Conservation (phyloP, 2,329 filamentous ascomycete species). For the Didymella exigua region DNA sequence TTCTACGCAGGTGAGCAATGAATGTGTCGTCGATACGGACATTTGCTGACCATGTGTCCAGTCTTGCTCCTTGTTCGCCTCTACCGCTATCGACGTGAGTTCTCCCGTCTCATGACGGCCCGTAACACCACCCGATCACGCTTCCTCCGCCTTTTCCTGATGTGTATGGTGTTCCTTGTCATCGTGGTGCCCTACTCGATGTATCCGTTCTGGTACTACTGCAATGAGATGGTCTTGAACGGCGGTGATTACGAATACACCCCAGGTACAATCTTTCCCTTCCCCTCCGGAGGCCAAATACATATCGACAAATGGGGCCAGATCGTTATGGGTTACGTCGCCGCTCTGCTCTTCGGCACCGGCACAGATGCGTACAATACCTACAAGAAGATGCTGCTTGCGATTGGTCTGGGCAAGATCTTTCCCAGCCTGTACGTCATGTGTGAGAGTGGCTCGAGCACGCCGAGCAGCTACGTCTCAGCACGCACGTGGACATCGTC, state of each 20-base stretch:
- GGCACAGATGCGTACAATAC: conserved; percentile 61
- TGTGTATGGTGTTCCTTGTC: conserved; percentile 58
- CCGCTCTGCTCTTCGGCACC: conserved; percentile 69
- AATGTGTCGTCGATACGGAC: neutral
- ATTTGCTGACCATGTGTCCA: conserved; percentile 39
- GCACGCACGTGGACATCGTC: conserved; percentile 24
- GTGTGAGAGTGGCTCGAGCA: conserved; percentile 21
- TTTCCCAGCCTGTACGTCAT: conserved; percentile 38
- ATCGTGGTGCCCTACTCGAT: conserved; percentile 58
- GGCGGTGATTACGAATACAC: conserved; percentile 18
- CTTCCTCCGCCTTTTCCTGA: conserved; percentile 66
- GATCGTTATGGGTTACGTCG: conserved; percentile 58
- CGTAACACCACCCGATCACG: conserved; percentile 62
- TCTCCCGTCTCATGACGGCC: conserved; percentile 61
- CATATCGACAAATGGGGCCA: conserved; percentile 64
- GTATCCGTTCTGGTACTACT: conserved; percentile 57
- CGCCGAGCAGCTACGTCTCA: conserved; percentile 23
- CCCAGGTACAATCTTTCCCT: conserved; percentile 58
- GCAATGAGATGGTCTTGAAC: conserved; percentile 9
- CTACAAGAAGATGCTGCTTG: conserved; percentile 35
- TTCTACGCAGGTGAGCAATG: conserved; percentile 63
- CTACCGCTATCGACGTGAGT: conserved; percentile 63
- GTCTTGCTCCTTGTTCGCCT: conserved; percentile 66
- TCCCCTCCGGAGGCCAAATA: conserved; percentile 53
- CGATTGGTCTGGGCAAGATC: conserved; percentile 35